Conservation (phyloP, 257 asterid genomes). For the Primulina huaijiensis region DNA sequence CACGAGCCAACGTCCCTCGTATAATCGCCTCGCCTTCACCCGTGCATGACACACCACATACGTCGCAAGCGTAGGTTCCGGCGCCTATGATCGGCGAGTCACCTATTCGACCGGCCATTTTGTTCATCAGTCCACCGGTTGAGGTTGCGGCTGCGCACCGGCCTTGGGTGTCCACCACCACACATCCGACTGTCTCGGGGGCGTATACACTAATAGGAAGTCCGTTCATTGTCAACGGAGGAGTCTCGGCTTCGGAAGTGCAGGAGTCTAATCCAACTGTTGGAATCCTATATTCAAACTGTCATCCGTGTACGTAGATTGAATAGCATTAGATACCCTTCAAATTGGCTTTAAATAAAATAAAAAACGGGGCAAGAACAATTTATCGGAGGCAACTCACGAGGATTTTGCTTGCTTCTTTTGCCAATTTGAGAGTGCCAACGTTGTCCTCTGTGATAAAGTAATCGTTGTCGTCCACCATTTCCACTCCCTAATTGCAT, state of each 20-base stretch:
- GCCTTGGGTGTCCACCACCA: slow-evolving; percentile 78
- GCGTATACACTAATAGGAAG: slow-evolving; percentile 78
- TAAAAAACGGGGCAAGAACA: no score
- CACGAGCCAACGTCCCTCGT: slow-evolving; percentile 94
- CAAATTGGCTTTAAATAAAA: no score
- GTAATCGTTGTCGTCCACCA: slow-evolving; percentile 72
- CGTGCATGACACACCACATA: slow-evolving; percentile 92
- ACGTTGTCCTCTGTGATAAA: slow-evolving; percentile 86
- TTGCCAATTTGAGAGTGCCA: slow-evolving; percentile 88
- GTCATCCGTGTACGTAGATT: slow-evolving; percentile 7
- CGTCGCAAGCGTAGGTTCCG: slow-evolving; percentile 73
- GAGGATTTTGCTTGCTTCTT: slow-evolving; percentile 80
- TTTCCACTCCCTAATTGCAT: slow-evolving; percentile 62
- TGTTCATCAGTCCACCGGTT: slow-evolving; percentile 95
- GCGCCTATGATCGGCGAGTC: slow-evolving; percentile 94
- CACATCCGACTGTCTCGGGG: slow-evolving; percentile 94
- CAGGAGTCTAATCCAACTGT: slow-evolving; percentile 46
- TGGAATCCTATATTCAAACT: slow-evolving; percentile 87
- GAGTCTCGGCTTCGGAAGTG: slow-evolving; percentile 46
- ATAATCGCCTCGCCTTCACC: slow-evolving; percentile 98
- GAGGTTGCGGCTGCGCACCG: slow-evolving; percentile 96
- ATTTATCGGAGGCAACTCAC: slow-evolving; percentile 29
- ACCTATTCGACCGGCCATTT: slow-evolving; percentile 79
- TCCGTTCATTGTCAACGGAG: slow-evolving; percentile 78
- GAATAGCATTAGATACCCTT: no score